Evolutionary conservation across 1,139 yeast species (phyloP).

Genomic region (Arxiozyma slooffiae): DNA sequence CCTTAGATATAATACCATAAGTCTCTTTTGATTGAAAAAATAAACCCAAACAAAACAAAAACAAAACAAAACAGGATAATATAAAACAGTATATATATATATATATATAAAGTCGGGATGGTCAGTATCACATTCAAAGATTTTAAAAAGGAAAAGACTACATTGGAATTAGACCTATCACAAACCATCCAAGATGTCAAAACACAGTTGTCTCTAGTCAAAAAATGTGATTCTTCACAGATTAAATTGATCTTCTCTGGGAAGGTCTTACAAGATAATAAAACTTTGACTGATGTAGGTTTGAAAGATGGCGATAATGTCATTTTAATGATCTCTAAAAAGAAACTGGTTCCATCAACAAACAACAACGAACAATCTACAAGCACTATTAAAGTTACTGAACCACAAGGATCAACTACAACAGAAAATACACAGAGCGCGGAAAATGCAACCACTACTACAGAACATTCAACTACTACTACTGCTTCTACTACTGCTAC

Average conservation of each 20-base stretch:
- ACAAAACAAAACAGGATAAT: not conserved
- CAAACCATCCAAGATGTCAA: constrained; percentile 66
- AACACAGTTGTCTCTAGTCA: constrained; percentile 58
- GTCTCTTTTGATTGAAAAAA: too few species aligned
- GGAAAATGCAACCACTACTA: constrained; percentile 15
- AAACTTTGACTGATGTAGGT: constrained; percentile 59
- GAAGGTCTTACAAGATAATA: constrained; percentile 78
- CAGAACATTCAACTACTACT: constrained; percentile 24
- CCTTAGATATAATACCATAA: too few species aligned
- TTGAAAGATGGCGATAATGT: constrained; percentile 85
- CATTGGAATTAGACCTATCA: constrained; percentile 62
- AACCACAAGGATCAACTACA: constrained; percentile 8
- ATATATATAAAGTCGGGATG: constrained; percentile 7
- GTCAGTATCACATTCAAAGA: constrained; percentile 86
- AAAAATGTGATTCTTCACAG: constrained; percentile 62
- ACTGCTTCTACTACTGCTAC: constrained; percentile 13
- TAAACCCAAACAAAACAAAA: not conserved
- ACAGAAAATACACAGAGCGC: constrained; percentile 17
- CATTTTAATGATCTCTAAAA: constrained; percentile 72
- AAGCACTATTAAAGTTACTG: constrained; percentile 13
- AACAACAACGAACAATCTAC: constrained; percentile 14
- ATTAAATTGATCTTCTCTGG: constrained; percentile 85
- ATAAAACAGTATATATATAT: not conserved
- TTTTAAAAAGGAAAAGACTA: constrained; percentile 82
- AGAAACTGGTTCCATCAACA: constrained; percentile 17